These are phyloP conservation scores for Geotrichum klebahnii DNA, from an alignment of 1,139 yeast species.

Conservation along the genomic window DNA sequence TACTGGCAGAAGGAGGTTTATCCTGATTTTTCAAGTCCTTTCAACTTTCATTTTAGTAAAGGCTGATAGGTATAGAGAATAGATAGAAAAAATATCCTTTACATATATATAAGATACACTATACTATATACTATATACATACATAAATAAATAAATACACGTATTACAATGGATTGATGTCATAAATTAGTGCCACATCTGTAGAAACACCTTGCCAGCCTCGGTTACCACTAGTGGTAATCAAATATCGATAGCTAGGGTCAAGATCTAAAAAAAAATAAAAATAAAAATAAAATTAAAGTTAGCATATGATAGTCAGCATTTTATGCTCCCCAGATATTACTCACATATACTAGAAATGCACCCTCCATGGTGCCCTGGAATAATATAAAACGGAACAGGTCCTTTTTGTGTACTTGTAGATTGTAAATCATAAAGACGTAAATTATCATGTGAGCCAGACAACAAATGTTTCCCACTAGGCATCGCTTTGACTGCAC, in stretches of 20 bases:
- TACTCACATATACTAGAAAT: conserved; percentile 48
- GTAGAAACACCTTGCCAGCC: conserved; percentile 89
- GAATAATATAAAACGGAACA: conserved; percentile 51
- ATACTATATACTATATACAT: not conserved
- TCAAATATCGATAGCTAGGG: conserved; percentile 80
- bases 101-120: not conserved
- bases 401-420: conserved; percentile 40
- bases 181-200: conserved; percentile 77
- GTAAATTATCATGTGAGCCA: conserved; percentile 84
- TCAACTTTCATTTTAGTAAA: too few relatives aligned
- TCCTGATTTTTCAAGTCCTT: too few relatives aligned
- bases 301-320: not conserved
- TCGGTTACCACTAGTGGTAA: conserved; percentile 89
- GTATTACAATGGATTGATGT: conserved; percentile 44
- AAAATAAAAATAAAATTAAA: not conserved
- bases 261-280: conserved; percentile 55
- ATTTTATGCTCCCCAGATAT: not conserved
- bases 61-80: too few relatives aligned
- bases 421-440: conserved; percentile 71
- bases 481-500: conserved; percentile 76
- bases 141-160: not conserved
- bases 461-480: conserved; percentile 74
- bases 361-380: conserved; percentile 66
- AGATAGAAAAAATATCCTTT: too few relatives aligned
- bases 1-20: too few relatives aligned